Conservation (phyloP, 805 yeast genomes). For the Schwanniomyces vanrijiae region DNA sequence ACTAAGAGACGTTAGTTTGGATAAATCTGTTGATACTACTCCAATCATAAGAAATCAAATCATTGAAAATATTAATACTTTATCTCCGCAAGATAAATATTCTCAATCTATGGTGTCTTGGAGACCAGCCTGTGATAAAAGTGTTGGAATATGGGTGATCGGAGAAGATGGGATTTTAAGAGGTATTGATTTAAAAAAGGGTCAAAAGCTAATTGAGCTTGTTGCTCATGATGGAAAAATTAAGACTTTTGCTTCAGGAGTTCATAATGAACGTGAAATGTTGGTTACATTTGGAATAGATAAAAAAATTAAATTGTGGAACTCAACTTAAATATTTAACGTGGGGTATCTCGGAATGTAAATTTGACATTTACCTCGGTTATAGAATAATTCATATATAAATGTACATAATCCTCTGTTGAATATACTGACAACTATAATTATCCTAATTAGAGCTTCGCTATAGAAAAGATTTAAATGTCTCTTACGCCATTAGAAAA, state of each 20-base stretch:
- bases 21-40: not conserved
- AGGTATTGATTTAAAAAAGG: conserved; percentile 53
- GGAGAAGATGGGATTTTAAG: conserved; percentile 70
- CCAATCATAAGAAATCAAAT: conserved; percentile 26
- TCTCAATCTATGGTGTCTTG: conserved; percentile 51
- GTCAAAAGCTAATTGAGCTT: conserved; percentile 31
- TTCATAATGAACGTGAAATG: conserved; percentile 26
- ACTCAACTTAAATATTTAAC: not conserved
- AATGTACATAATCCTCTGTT: not conserved
- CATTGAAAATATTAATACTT: conserved; percentile 36
- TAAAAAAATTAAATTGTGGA: conserved; percentile 8
- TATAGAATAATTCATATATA: not conserved
- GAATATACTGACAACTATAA: not conserved
- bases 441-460: not conserved
- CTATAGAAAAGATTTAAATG: conserved; percentile 26
- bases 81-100: conserved; percentile 69
- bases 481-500: conserved; percentile 67
- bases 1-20: conserved; percentile 31
- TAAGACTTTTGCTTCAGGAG: conserved; percentile 36
- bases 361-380: not conserved
- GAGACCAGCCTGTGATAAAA: conserved; percentile 29
- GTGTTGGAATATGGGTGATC: conserved; percentile 61
- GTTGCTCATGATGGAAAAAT: conserved; percentile 48
- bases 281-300: conserved; percentile 53
- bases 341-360: conserved; percentile 1